Conservation (phyloP, 2,329 filamentous ascomycete genomes). For the Rutstroemia sp. region DNA sequence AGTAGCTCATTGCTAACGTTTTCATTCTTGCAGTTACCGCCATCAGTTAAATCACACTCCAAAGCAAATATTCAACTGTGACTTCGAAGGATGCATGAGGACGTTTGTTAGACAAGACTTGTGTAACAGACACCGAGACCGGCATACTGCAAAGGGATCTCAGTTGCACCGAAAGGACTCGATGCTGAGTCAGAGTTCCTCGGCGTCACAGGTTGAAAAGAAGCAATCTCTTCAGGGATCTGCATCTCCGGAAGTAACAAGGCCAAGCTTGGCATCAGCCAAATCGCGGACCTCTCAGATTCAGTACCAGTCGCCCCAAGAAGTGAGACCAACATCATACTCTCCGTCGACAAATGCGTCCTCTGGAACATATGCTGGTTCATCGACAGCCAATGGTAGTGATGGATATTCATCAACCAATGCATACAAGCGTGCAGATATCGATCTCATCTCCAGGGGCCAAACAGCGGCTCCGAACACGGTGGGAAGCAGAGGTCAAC, state of each 20-base stretch:
- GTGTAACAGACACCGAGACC: constrained; percentile 75
- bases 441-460: constrained; percentile 22
- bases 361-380: constrained; percentile 24
- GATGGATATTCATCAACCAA: constrained; percentile 19
- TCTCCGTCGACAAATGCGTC: constrained; percentile 25
- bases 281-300: constrained; percentile 23
- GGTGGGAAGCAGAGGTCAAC: constrained; percentile 16
- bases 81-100: constrained; percentile 82
- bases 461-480: constrained; percentile 17
- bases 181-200: constrained; percentile 42
- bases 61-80: constrained; percentile 91
- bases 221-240: constrained; percentile 21
- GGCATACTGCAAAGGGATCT: constrained; percentile 72
- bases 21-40: constrained; percentile 49
- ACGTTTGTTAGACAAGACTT: constrained; percentile 92
- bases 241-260: constrained; percentile 26
- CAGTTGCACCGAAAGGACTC: constrained; percentile 69
- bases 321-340: constrained; percentile 23
- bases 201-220: constrained; percentile 18
- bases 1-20: constrained; percentile 9
- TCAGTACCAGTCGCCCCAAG: constrained; percentile 28
- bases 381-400: constrained; percentile 20
- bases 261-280: constrained; percentile 19
- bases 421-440: constrained; percentile 26
- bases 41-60: constrained; percentile 95